Percentiles rank a stretch among this genome's conserved stretches.
Conservation (phyloP, 2,329 filamentous ascomycete species). For the Colletotrichum graminicola region DNA sequence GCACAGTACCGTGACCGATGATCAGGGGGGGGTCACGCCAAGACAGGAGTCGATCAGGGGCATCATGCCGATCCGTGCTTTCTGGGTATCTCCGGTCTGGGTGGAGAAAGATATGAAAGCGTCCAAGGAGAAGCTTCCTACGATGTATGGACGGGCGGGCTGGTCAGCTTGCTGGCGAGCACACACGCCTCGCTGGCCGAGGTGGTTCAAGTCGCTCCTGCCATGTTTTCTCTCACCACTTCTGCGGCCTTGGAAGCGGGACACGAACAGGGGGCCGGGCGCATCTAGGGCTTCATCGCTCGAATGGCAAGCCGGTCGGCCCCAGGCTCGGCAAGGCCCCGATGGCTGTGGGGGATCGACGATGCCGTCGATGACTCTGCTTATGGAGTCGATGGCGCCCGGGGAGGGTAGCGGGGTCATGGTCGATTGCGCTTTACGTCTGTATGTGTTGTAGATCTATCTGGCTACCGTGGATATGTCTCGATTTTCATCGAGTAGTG, state of each 20-base stretch:
- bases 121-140: background rate
- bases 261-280: background rate
- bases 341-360: constrained; percentile 14
- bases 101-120: background rate
- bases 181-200: constrained; percentile 10
- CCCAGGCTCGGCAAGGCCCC: background rate
- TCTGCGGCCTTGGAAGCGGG: background rate
- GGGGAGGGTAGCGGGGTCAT: background rate
- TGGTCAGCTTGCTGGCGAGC: no score
- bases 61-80: constrained; percentile 21
- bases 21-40: constrained; percentile 19
- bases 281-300: background rate
- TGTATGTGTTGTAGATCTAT: background rate
- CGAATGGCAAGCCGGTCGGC: background rate
- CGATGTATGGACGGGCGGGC: background rate
- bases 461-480: background rate
- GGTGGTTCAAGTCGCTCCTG: background rate
- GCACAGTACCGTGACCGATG: constrained; percentile 16
- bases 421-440: background rate
- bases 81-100: background rate
- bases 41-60: constrained; percentile 29
- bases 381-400: background rate
- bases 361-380: background rate
- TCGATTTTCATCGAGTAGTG: background rate
- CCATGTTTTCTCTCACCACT: background rate